Evolutionary conservation across 495 filamentous ascomycete genomes (phyloP).

Genomic region (Diplogelasinospora grovesii): DNA sequence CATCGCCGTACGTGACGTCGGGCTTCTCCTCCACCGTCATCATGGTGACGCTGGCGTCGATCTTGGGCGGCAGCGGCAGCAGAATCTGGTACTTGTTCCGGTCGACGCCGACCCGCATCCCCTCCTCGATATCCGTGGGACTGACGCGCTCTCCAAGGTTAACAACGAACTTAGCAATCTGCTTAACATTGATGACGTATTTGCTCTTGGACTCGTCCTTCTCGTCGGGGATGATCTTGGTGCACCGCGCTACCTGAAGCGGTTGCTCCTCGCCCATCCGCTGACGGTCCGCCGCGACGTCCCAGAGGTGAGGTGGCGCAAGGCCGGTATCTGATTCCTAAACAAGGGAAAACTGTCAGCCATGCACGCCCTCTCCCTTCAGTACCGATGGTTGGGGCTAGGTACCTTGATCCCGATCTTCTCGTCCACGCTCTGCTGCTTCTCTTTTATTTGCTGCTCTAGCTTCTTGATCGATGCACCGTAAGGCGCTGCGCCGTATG

Average conservation of each 20-base stretch:
- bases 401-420: slow-evolving; percentile 71
- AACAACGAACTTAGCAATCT: slow-evolving; percentile 99
- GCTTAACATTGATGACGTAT: slow-evolving; percentile 99
- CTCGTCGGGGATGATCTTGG: slow-evolving; percentile 97
- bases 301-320: slow-evolving; percentile 97
- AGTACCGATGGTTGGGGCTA: not conserved
- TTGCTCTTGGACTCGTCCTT: slow-evolving; percentile 97
- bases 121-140: slow-evolving; percentile 98
- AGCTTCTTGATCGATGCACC: slow-evolving; percentile 87
- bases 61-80: slow-evolving; percentile 94
- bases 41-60: slow-evolving; percentile 98
- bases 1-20: slow-evolving; percentile 97
- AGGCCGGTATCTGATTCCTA: slow-evolving; percentile 98
- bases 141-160: slow-evolving; percentile 95
- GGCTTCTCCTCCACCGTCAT: slow-evolving; percentile 99
- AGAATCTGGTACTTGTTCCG: slow-evolving; percentile 99
- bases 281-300: slow-evolving; percentile 94
- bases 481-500: slow-evolving; percentile 95
- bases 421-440: slow-evolving; percentile 92
- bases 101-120: slow-evolving; percentile 97
- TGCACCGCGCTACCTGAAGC: slow-evolving; percentile 94
- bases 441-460: slow-evolving; percentile 97
- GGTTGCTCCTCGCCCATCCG: slow-evolving; percentile 98
- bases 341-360: slow-evolving; percentile 7
- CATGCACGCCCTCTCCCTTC: not conserved